Percentiles rank a stretch among this genome's conserved stretches.
Conservation (phyloP, 495 filamentous ascomycete species). For the Podospora appendiculata region DNA sequence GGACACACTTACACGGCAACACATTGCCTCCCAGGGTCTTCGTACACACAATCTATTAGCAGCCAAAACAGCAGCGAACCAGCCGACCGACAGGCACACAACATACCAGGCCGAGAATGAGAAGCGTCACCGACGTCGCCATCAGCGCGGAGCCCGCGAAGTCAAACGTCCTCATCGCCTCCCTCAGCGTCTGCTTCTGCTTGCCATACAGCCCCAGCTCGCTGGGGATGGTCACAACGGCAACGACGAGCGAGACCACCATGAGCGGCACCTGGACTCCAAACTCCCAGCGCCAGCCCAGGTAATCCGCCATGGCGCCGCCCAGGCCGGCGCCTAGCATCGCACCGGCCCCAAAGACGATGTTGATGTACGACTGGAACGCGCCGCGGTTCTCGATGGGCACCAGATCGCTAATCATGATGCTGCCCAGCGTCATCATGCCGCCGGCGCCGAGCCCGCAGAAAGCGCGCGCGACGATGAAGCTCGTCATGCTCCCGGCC, state of each 20-base stretch:
- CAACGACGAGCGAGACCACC: constrained; percentile 49
- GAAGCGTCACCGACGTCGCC: constrained; percentile 52
- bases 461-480: constrained; percentile 64
- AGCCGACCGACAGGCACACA: not conserved
- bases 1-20: constrained; percentile 39
- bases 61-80: not conserved
- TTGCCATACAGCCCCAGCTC: constrained; percentile 51
- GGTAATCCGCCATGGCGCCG: constrained; percentile 61
- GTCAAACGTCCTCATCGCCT: constrained; percentile 61
- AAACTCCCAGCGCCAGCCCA: constrained; percentile 69
- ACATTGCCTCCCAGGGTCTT: constrained; percentile 73
- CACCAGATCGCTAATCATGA: constrained; percentile 68
- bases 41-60: constrained; percentile 9
- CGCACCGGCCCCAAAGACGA: constrained; percentile 54
- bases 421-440: constrained; percentile 62
- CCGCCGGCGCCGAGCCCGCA: constrained; percentile 72
- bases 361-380: constrained; percentile 73
- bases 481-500: constrained; percentile 61
- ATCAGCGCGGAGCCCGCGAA: constrained; percentile 57
- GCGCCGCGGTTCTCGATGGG: constrained; percentile 63
- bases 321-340: constrained; percentile 64
- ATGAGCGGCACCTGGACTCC: constrained; percentile 60
- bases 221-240: constrained; percentile 49
- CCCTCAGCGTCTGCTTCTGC: constrained; percentile 38
- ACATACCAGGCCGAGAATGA: constrained; percentile 62